Evolutionary conservation across 2,329 filamentous ascomycete genomes (phyloP), one percentile per base, ranked within the genome.

Genomic region (Achaetomium macrosporum): DNA sequence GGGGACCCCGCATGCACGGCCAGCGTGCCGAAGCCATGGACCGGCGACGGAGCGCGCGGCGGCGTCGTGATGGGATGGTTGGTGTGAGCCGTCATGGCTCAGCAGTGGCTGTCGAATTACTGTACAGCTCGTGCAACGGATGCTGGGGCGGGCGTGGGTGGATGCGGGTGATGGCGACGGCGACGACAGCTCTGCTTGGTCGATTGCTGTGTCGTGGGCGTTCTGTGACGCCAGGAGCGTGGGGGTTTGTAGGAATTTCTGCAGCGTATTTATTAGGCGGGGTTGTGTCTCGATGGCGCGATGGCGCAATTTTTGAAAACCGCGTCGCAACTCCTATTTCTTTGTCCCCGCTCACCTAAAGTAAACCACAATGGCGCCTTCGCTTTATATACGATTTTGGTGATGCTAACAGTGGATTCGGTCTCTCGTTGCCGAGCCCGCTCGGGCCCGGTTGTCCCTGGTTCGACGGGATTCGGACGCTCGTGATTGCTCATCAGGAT

Each of bases 1-100:
- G 89, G 89, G 41, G 90, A 82, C 57, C 93, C 93, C 58, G 92
- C 91, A 72, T 99, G 93, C 17, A 99, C 93, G 53, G 93, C 93
- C 57, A 95, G 81, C 44, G 93, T 99, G 57, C 90, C 93, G 72
- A 99, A 97, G 58, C 82, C 78, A 69, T 90, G 85, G 53, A 85
- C 78, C 59, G 89, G 87, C 42, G 87, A 85, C 36, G 84, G 81
- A 44, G 85, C 82, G 58, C 85, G 79, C 47, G 86, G 84, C 59
- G 88, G 87, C 53, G 88, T 91, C 64, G 85, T 79, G 57, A 69
- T 68, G 51, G 67, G 65, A 49, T 66, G 64, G 53, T 69, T 65
- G 59, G 50, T 58, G 48, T 59, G 55, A 48, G 60, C 61, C 54
- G 66, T 67, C 65, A 66, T 65, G 57, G 51, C 55, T 57, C 57